Evolutionary conservation across 306 rosid genomes (phyloP).

Genomic region (Fragaria nilgerrensis): DNA sequence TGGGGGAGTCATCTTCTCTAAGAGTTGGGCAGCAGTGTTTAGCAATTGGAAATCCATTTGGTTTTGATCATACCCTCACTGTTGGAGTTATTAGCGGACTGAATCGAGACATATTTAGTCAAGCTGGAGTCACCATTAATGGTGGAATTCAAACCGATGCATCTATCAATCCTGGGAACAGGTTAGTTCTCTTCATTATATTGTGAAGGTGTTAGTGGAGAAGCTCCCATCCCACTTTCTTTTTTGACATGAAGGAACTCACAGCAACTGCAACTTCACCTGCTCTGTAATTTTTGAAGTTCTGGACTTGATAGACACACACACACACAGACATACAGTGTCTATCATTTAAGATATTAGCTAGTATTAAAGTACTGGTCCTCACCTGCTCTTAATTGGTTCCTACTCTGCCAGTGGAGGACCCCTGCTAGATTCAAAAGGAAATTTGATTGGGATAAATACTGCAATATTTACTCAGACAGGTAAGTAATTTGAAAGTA

Average conservation of each 20-base stretch:
- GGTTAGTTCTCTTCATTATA: slow-evolving; percentile 38
- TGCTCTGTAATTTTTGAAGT: not conserved
- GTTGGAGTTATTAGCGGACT: slow-evolving; percentile 95
- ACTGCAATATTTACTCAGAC: slow-evolving; percentile 96
- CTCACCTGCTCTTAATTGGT: slow-evolving; percentile 22
- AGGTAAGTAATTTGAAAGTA: slow-evolving; percentile 35
- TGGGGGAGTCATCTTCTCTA: slow-evolving; percentile 70
- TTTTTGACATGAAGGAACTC: not conserved
- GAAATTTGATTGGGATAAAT: slow-evolving; percentile 84
- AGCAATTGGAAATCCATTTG: slow-evolving; percentile 98
- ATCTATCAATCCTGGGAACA: slow-evolving; percentile 95
- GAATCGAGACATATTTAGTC: slow-evolving; percentile 83
- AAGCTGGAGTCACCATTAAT: slow-evolving; percentile 89
- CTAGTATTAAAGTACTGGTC: not conserved
- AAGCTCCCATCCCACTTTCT: not conserved
- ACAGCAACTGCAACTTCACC: not conserved
- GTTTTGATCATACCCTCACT: slow-evolving; percentile 95
- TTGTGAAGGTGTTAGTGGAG: not conserved
- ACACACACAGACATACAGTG: not conserved
- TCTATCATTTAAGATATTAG: slow-evolving; percentile 4
- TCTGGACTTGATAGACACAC: not conserved
- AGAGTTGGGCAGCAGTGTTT: slow-evolving; percentile 95
- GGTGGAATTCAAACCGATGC: slow-evolving; percentile 99
- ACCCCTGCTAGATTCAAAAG: slow-evolving; percentile 85
- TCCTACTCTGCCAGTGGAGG: slow-evolving; percentile 71